Evolutionary conservation across 495 filamentous ascomycete species (phyloP), one percentile per base, ranked within the genome.

Genomic region (Cenococcum geophilum): DNA sequence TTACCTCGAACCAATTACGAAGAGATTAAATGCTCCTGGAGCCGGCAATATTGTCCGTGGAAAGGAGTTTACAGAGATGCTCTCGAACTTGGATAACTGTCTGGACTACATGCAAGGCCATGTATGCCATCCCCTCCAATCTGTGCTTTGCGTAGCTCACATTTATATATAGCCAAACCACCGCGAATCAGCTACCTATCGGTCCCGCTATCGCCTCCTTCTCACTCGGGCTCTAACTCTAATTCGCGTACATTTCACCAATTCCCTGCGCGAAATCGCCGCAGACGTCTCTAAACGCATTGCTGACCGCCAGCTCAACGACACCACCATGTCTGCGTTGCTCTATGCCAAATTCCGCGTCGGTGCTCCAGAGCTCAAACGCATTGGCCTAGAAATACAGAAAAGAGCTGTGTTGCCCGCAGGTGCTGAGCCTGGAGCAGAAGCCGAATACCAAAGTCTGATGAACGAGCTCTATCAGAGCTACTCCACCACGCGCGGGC

Each of bases 1-100:
- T 21, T 95, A 92, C 70, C 80, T 97, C 21, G 93, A 97, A 60
- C 91, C 87, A 53, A 89, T 92, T 52, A 96, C 91, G 11, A 82
- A 90, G 55, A 81, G 88, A 27, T 82, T 98, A 45, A 96, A 97
- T 78, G 91, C 91, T 22, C 93, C 95, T 9, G 91, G 91, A 14
- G 90, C 91, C 21, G 83, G 86, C 34, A 91, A 85, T 64, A 80
- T 90, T 47, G 91, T 92, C 42, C 86, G 89, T 55, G 86, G 84
- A 60, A 83, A 85, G 65, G 87, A 85, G 57, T 97, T 92, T 68
- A 86, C 83, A 10, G 88, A 95, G 59, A 92, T 97, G 79, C 75
- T 97, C 23, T 76, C 80, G 27, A 92, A 86, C 58, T 76, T 98
- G 14, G 91, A 97, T 71, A 82, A 85, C 52, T 97, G 93, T 71